A percentile compares a stretch with the other conserved stretches of the same genome.
Evolutionary conservation across 371 early-diverging fungal species (phyloP).

Genomic region (Mortierella sp.): DNA sequence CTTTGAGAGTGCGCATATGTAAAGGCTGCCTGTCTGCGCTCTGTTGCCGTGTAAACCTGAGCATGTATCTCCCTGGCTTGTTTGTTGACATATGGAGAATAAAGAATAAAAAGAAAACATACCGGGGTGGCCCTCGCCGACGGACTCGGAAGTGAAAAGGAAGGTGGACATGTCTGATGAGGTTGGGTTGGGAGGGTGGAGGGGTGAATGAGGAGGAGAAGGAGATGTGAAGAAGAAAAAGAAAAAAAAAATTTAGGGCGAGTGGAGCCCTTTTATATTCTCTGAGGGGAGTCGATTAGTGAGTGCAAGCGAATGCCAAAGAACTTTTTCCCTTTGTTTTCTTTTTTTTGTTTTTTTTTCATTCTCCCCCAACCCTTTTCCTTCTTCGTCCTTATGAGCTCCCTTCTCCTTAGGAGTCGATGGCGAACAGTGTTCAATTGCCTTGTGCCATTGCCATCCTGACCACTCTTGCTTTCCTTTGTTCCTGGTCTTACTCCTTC

Average conservation of each 20-base stretch:
- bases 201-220: constrained; percentile 5
- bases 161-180: constrained; percentile 78
- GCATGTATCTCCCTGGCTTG: background rate
- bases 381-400: background rate
- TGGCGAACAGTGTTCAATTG: constrained; percentile 8
- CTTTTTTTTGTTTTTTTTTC: no score
- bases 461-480: background rate
- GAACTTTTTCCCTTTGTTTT: background rate
- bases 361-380: constrained; percentile 10
- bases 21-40: background rate
- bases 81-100: background rate
- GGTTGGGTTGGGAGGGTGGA: constrained; percentile 21
- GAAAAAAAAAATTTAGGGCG: constrained; percentile 11
- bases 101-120: constrained; percentile 39
- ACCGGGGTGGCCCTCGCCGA: constrained; percentile 99
- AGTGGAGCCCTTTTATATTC: constrained; percentile 4
- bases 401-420: background rate
- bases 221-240: constrained; percentile 14
- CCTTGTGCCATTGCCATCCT: background rate
- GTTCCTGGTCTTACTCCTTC: background rate
- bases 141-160: constrained; percentile 99
- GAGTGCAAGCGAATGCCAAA: background rate
- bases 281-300: no score
- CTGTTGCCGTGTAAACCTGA: background rate
- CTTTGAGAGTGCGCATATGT: background rate